phyloP scores from a whole-genome alignment of 148 eudicot genomes.

The Linanthus parryae region DNA sequence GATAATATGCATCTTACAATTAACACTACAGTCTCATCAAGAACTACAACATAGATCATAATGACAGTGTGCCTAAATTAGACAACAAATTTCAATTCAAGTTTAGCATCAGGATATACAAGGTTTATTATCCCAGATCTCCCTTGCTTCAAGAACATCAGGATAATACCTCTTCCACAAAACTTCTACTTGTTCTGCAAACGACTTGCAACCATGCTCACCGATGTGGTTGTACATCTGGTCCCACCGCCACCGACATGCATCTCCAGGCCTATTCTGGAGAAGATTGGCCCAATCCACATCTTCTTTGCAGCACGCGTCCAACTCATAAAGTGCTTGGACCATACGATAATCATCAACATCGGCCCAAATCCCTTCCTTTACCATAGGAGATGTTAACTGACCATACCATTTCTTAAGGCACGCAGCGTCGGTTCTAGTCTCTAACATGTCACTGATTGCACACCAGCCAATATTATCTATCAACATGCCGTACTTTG shows the following conservation, averaged over 20 bases:
- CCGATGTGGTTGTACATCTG: slow-evolving; percentile 10
- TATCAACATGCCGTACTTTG: slow-evolving; percentile 11
- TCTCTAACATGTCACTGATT: neutral
- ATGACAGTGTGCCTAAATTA: too few species aligned
- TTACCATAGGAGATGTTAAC: slow-evolving; percentile 9
- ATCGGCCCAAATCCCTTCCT: slow-evolving; percentile 9
- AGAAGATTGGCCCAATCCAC: slow-evolving; percentile 12
- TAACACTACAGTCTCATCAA: too few species aligned
- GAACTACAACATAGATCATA: too few species aligned
- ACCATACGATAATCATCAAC: slow-evolving; percentile 5
- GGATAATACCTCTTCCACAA: slow-evolving; percentile 7
- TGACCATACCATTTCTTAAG: slow-evolving; percentile 5
- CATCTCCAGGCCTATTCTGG: slow-evolving; percentile 9
- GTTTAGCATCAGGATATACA: neutral
- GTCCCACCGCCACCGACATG: slow-evolving; percentile 5
- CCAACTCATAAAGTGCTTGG: slow-evolving; percentile 4
- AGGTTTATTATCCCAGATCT: slow-evolving; percentile 8
- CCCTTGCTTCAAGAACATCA: slow-evolving; percentile 2
- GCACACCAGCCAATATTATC: slow-evolving; percentile 8
- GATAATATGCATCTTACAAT: too few species aligned
- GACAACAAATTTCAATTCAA: neutral
- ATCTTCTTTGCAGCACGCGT: slow-evolving; percentile 11
- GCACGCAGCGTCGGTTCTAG: neutral
- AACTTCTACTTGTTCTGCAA: slow-evolving; percentile 9
- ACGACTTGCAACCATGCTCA: slow-evolving; percentile 3